phyloP scores from a whole-genome alignment of 148 eudicot genomes.

The Chenopodium suecicum region DNA sequence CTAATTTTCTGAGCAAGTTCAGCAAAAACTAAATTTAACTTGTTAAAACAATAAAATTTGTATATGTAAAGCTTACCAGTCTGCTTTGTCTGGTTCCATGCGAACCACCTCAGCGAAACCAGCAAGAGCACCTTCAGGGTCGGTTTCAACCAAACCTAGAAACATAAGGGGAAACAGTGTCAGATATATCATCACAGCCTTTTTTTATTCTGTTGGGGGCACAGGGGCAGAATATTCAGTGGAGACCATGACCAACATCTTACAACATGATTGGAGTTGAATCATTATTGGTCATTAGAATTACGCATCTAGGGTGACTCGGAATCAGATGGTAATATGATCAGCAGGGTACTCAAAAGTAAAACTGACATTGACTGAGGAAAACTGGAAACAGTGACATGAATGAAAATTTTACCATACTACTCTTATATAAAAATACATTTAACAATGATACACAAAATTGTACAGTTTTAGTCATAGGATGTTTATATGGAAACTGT shows the following conservation, averaged over 20 bases:
- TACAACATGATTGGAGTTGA: not conserved
- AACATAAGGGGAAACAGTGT: not conserved
- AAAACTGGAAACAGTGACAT: not conserved
- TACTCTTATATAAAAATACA: not conserved
- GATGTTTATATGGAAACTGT: too few species aligned
- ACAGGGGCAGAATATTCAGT: not conserved
- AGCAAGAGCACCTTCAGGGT: slow-evolving; percentile 84
- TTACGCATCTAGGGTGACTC: not conserved
- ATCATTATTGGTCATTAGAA: not conserved
- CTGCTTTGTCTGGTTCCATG: slow-evolving; percentile 90
- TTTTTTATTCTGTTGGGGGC: not conserved
- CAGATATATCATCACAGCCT: not conserved
- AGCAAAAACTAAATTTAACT: not conserved
- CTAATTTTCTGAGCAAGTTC: not conserved
- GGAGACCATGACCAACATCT: not conserved
- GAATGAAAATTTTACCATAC: not conserved
- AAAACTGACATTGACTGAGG: not conserved
- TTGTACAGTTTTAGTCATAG: too few species aligned
- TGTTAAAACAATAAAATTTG: not conserved
- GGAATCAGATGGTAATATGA: not conserved
- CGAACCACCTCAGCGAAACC: slow-evolving; percentile 85
- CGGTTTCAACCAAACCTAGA: slow-evolving; percentile 88
- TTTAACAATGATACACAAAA: too few species aligned
- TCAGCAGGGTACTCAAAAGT: not conserved
- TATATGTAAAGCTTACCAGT: slow-evolving; percentile 52